phyloP scores from a whole-genome alignment of 2,329 filamentous ascomycete genomes.

The Basipetospora chlamydospora region DNA sequence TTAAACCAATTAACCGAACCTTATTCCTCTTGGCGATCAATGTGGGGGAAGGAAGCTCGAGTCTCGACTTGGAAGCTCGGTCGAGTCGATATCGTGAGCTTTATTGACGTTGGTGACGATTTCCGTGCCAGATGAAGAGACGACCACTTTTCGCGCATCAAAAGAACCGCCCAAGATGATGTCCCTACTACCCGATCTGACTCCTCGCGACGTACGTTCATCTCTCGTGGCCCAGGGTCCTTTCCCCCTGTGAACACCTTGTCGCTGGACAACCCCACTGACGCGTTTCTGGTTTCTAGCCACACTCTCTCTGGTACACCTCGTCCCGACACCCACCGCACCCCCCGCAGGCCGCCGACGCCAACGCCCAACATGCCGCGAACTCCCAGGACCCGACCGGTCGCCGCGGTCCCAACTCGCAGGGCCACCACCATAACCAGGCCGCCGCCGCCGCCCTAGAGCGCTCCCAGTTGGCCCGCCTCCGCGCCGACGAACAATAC shows the following conservation, averaged over 20 bases:
- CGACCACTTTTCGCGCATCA: too few relatives aligned
- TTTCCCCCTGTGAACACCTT: background rate
- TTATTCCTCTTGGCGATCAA: too few relatives aligned
- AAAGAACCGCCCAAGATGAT: constrained; percentile 30
- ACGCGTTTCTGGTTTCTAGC: constrained; percentile 30
- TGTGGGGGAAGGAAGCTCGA: too few relatives aligned
- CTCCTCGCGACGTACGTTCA: constrained; percentile 58
- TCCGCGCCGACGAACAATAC: constrained; percentile 63
- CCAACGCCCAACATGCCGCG: constrained; percentile 15
- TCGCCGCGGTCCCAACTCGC: constrained; percentile 8
- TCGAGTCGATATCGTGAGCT: too few relatives aligned
- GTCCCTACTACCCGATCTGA: constrained; percentile 49
- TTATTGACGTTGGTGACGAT: constrained; percentile 3
- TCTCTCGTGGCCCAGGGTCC: constrained; percentile 6
- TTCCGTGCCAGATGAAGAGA: too few relatives aligned
- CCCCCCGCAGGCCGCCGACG: constrained; percentile 19
- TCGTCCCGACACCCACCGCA: constrained; percentile 39
- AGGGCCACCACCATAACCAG: constrained; percentile 16
- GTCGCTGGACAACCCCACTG: too few relatives aligned
- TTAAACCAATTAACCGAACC: too few relatives aligned
- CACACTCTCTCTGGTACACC: constrained; percentile 60
- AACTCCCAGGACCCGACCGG: constrained; percentile 16
- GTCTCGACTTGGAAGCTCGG: too few relatives aligned
- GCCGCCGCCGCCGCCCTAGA: constrained; percentile 29
- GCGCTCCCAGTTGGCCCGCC: constrained; percentile 49